These are phyloP conservation scores for Fusarium lyarnte DNA, from an alignment of 2,329 filamentous ascomycete genomes.

Conservation along the genomic window DNA sequence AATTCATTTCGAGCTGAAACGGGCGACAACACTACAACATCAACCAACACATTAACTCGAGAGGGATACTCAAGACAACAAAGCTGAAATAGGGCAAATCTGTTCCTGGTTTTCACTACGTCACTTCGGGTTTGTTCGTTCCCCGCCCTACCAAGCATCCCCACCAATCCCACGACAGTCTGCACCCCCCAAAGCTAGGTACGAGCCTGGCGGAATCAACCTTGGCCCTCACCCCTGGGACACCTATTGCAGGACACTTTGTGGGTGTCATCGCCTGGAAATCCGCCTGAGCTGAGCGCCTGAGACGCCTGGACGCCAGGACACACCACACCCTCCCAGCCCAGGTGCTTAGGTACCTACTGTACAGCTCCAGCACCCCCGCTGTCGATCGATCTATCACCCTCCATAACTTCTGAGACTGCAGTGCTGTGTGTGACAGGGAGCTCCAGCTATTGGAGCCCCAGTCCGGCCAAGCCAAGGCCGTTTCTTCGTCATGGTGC, in stretches of 20 bases:
- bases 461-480: conserved; percentile 19
- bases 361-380: conserved; percentile 19
- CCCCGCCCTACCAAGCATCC: conserved; percentile 17
- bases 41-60: neutral
- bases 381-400: conserved; percentile 32
- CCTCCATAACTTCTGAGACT: neutral
- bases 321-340: neutral
- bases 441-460: conserved; percentile 18
- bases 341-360: neutral
- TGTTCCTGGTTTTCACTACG: conserved; percentile 22
- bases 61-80: neutral
- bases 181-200: neutral
- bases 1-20: neutral
- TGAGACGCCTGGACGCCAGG: conserved; percentile 5
- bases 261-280: conserved; percentile 25
- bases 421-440: neutral
- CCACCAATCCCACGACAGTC: conserved; percentile 21
- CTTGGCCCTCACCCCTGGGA: conserved; percentile 6
- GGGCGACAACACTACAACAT: neutral
- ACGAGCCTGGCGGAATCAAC: neutral
- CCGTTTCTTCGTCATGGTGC: conserved; percentile 57
- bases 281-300: conserved; percentile 28
- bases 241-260: conserved; percentile 15
- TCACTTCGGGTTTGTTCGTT: conserved; percentile 21
- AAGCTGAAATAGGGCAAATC: neutral